These are phyloP conservation scores for Paramecium caudatum DNA, from an alignment of 73 alveolate genomes.

Conservation along the genomic window DNA sequence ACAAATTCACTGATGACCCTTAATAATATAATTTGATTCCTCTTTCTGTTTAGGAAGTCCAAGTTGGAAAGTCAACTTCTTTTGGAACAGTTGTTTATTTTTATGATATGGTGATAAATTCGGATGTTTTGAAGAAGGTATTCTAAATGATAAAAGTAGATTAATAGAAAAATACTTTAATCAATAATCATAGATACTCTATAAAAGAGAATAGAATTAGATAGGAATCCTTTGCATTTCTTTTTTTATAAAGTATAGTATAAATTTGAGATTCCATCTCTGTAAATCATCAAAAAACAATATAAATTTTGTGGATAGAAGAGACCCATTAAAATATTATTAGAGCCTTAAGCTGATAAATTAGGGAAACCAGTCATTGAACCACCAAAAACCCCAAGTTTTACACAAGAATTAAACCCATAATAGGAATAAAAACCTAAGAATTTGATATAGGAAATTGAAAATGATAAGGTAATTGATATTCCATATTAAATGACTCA, in stretches of 20 bases:
- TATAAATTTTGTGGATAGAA: conserved; percentile 3
- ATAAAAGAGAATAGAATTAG: conserved; percentile 20
- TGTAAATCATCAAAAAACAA: neutral
- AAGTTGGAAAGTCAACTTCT: conserved; percentile 41
- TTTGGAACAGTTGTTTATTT: neutral
- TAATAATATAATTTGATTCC: conserved; percentile 23
- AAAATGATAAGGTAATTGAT: neutral
- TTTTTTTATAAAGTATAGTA: neutral
- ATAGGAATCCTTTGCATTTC: conserved; percentile 28
- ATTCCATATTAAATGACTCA: conserved; percentile 26
- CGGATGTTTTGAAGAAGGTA: conserved; percentile 28
- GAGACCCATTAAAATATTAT: neutral
- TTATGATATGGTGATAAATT: conserved; percentile 49
- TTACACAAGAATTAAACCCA: neutral
- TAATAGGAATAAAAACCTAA: neutral
- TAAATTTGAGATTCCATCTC: conserved; percentile 7
- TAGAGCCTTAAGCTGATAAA: conserved; percentile 53
- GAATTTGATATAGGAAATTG: neutral
- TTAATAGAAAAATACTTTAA: neutral
- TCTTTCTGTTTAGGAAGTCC: neutral
- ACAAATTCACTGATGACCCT: conserved; percentile 27
- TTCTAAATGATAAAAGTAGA: neutral
- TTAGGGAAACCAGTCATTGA: neutral
- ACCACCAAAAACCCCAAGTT: neutral
- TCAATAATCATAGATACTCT: conserved; percentile 36